Evolutionary conservation across 2,329 filamentous ascomycete genomes (phyloP).

Genomic region (Endoconidiophora laricicola): DNA sequence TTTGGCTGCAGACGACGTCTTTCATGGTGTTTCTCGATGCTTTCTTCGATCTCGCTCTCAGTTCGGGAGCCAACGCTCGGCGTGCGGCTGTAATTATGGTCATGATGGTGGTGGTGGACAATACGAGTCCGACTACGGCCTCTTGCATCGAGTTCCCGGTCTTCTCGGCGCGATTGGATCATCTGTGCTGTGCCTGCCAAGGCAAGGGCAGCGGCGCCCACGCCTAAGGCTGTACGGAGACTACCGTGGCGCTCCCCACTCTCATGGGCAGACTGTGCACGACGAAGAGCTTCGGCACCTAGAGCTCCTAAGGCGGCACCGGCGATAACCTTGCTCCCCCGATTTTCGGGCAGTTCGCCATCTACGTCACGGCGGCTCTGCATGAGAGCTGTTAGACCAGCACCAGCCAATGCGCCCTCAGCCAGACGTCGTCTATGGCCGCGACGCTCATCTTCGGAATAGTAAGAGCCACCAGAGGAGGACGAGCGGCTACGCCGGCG

Average conservation of each 20-base stretch:
- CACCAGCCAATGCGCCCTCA: slow-evolving; percentile 47
- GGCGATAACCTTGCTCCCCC: slow-evolving; percentile 41
- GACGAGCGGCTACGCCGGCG: slow-evolving; percentile 30
- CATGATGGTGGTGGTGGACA: background rate
- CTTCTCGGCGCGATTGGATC: slow-evolving; percentile 40
- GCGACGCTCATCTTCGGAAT: slow-evolving; percentile 16
- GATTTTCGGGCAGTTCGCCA: slow-evolving; percentile 32
- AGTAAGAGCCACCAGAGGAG: slow-evolving; percentile 17
- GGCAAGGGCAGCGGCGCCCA: slow-evolving; percentile 46
- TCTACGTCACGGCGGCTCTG: slow-evolving; percentile 35
- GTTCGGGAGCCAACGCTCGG: background rate
- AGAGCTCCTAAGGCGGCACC: slow-evolving; percentile 46
- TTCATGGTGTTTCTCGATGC: background rate
- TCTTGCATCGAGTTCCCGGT: slow-evolving; percentile 36
- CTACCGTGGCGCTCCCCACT: slow-evolving; percentile 30
- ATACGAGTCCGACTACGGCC: slow-evolving; percentile 37
- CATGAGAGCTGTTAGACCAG: slow-evolving; percentile 42
- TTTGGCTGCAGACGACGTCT: background rate
- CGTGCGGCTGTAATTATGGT: slow-evolving; percentile 21
- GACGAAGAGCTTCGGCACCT: slow-evolving; percentile 42
- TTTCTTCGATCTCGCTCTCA: slow-evolving; percentile 13
- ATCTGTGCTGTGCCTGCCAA: slow-evolving; percentile 50
- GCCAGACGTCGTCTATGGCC: slow-evolving; percentile 43
- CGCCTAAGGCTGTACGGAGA: slow-evolving; percentile 43
- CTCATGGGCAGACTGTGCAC: slow-evolving; percentile 41